Evolutionary conservation across 2,329 filamentous ascomycete species (phyloP).

Genomic region (Cytospora mali): DNA sequence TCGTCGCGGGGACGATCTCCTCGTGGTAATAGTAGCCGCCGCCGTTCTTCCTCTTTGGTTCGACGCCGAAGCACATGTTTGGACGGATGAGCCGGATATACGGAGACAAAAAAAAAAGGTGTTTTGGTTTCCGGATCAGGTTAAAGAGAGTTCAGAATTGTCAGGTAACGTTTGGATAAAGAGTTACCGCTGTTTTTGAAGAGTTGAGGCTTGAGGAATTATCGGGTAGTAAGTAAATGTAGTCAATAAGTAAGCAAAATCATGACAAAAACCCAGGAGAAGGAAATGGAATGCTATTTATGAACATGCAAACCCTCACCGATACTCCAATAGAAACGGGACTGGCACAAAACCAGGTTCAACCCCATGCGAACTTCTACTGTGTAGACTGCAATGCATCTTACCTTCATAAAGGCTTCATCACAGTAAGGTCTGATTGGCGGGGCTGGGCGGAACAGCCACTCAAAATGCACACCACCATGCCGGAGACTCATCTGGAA

Average conservation of each 20-base stretch:
- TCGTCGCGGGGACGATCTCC: slow-evolving; percentile 54
- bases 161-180: neutral
- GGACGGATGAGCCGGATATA: slow-evolving; percentile 29
- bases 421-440: neutral
- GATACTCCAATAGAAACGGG: slow-evolving; percentile 27
- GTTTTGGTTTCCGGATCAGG: neutral
- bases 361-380: slow-evolving; percentile 16
- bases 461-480: slow-evolving; percentile 6
- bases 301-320: slow-evolving; percentile 12
- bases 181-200: neutral
- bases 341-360: slow-evolving; percentile 16
- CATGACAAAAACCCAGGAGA: neutral
- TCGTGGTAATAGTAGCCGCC: slow-evolving; percentile 53
- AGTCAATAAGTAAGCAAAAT: neutral
- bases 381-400: slow-evolving; percentile 6
- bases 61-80: slow-evolving; percentile 54
- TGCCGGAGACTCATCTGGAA: neutral
- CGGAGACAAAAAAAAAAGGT: neutral
- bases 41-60: slow-evolving; percentile 42
- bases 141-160: neutral
- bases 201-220: neutral
- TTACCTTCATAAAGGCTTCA: neutral
- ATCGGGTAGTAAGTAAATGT: neutral
- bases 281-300: slow-evolving; percentile 10
- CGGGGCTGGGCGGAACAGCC: slow-evolving; percentile 13